Evolutionary conservation across 1,284 basidiomycete genomes (phyloP), one percentile per base, ranked within the genome.

Genomic region (Schizopora paradoxa): DNA sequence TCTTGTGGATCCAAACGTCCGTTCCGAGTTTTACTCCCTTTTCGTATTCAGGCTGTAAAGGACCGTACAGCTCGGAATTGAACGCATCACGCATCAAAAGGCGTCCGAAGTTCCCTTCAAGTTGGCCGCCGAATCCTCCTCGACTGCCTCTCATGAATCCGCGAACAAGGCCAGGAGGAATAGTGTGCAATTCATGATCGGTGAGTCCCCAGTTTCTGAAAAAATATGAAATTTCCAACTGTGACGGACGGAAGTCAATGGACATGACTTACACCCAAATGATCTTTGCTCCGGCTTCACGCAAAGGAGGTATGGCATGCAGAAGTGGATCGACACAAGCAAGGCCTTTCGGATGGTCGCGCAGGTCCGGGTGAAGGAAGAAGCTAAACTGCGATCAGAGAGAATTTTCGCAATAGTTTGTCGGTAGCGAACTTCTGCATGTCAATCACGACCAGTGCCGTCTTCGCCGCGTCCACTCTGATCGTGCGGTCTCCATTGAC

Each of bases 341-440:
- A 36, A 84, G 59, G 1, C 81, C 82, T 13, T 67, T 72, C 2
- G 75, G 68, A 57, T 83, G 79, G 23, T 66, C 63, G 37, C 76
- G 61, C 35, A 84, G 53, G 46, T 79, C 76, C 5, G 79, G 77
- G 58, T 84, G 78, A 32, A 84, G 64, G 61, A 85, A 82, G 62
- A 72, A 83, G 63, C 79, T 81, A 47, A 46, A 36, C n/a, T 8
- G 14, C 41, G n/a, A 22, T 19, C 16, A 37, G 6, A 23, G 14
- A 23, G 16, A 14, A 27, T 31, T 23, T 14, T 43, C 25, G 32
- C 16, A 27, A 16, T 36, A 6, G 37, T 22, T n/a, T n/a, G n/a
- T n/a, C n/a, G n/a, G n/a, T n/a, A n/a, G 54, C 70, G 51, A 54
- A 82, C 82, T 84, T 85, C 59, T 84, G 82, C 82, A 85, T 84